These are phyloP conservation scores for Groenewaldozyma sp. DNA, from an alignment of 1,139 yeast species.

Conservation along the genomic window DNA sequence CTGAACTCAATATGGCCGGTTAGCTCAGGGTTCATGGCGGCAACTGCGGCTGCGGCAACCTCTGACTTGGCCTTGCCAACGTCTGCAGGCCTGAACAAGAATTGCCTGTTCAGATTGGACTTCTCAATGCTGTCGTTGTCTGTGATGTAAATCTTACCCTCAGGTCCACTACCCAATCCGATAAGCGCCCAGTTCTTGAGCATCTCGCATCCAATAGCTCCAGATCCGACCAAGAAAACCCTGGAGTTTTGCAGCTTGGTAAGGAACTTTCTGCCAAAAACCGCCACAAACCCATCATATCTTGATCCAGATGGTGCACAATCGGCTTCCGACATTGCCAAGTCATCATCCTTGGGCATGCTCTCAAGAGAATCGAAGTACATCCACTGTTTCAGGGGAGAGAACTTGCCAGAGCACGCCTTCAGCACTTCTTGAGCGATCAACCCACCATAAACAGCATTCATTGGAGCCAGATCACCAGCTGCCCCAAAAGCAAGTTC, in stretches of 20 bases:
- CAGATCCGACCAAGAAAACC: constrained; percentile 91
- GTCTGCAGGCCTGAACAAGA: constrained; percentile 85
- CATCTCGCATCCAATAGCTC: constrained; percentile 99
- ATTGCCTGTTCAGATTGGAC: constrained; percentile 92
- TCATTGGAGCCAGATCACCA: constrained; percentile 87
- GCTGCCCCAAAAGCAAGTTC: constrained; percentile 77
- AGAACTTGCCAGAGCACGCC: constrained; percentile 89
- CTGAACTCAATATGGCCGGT: constrained; percentile 64
- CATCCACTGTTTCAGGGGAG: constrained; percentile 82
- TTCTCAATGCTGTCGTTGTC: constrained; percentile 95
- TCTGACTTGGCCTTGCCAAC: constrained; percentile 89
- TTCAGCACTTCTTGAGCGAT: constrained; percentile 95
- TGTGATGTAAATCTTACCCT: constrained; percentile 77
- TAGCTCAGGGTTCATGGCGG: constrained; percentile 76
- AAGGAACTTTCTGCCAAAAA: constrained; percentile 75
- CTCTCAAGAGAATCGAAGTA: constrained; percentile 94
- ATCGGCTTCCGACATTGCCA: constrained; percentile 56
- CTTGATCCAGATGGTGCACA: constrained; percentile 72
- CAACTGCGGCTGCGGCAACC: constrained; percentile 80
- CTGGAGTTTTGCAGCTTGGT: constrained; percentile 63
- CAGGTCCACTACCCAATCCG: constrained; percentile 88
- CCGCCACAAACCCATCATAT: constrained; percentile 90
- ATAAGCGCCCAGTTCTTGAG: constrained; percentile 95
- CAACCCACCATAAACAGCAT: constrained; percentile 88
- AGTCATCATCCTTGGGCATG: constrained; percentile 49